Evolutionary conservation across 2,329 filamentous ascomycete species (phyloP), one percentile per base, ranked within the genome.

Genomic region (Phialemonium atrogriseum): DNA sequence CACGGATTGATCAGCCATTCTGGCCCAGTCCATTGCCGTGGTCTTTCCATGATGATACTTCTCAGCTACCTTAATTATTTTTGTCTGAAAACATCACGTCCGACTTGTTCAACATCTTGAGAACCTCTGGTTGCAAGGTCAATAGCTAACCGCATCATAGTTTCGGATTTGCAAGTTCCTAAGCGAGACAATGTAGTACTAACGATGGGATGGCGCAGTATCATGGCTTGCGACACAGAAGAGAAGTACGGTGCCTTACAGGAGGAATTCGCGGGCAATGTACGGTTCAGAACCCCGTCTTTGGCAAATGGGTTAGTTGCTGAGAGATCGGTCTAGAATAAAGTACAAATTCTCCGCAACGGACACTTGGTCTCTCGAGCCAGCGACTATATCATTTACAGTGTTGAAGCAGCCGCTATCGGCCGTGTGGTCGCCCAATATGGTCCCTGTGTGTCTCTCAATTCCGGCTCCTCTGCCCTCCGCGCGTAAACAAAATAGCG

Each of bases 361-460:
- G 93, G 93, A 49, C 88, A 96, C 64, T 73, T 89, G 57, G 91
- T 98, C 49, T 95, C 91, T 48, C 80, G 91, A 62, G 79, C 80
- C 59, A 95, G 88, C 79, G 89, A 96, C 70, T 96, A 88, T 60
- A 94, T 95, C 63, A 87, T 98, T 55, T 98, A 98, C 72, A 94
- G 84, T 60, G 91, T 98, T 59, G 89, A 96, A 62, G 91, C 91
- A 40, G 86, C 87, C 48, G 75, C 80, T 44, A 94, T 98, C 58
- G 83, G 86, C 54, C 73, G 72, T 45, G 84, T 95, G 48, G 91
- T 95, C 50, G 81, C 80, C 41, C 69, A 81, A 49, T 98, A 86
- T 58, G 91, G 88, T 42, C 89, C 89, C 48, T 95, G 87, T 94
- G 86, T 67, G 80, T 59, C 32, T 36, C 33, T 36, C 35, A 22